A percentile compares a stretch with the other conserved stretches of the same genome.
Conservation (phyloP, 2,329 filamentous ascomycete genomes). For the Chrysoporthe cubensis region DNA sequence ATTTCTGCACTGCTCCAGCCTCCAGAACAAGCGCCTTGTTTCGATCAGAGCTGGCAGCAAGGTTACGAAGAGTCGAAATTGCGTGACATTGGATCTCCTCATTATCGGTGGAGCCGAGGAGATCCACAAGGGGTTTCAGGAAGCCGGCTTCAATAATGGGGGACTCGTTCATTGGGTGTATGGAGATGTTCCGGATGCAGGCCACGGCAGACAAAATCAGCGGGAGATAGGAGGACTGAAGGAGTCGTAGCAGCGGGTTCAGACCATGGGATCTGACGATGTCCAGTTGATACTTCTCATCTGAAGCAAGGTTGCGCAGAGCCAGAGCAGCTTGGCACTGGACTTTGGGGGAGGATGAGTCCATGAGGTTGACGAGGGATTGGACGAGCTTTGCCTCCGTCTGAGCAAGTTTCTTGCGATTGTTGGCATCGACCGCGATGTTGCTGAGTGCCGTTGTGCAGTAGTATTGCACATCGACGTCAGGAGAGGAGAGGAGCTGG, state of each 20-base stretch:
- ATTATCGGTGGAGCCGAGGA: conserved; percentile 93
- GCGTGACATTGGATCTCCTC: conserved; percentile 99
- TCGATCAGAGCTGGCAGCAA: conserved; percentile 93
- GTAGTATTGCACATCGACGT: conserved; percentile 99
- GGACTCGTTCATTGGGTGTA: conserved; percentile 95
- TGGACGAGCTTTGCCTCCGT: conserved; percentile 91
- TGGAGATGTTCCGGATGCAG: conserved; percentile 98
- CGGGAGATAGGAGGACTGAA: conserved; percentile 94
- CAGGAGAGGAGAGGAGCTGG: conserved; percentile 86
- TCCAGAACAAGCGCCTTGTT: conserved; percentile 98
- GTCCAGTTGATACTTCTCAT: conserved; percentile 98
- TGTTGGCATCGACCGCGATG: conserved; percentile 91
- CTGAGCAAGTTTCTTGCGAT: conserved; percentile 87
- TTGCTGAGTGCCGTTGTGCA: conserved; percentile 98
- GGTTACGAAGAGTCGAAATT: conserved; percentile 92
- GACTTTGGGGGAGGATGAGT: conserved; percentile 94
- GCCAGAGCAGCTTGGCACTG: conserved; percentile 96
- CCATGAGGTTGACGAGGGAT: conserved; percentile 94
- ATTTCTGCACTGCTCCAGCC: conserved; percentile 96
- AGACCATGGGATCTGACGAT: conserved; percentile 91
- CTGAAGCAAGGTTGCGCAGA: conserved; percentile 91
- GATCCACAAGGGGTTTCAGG: conserved; percentile 87
- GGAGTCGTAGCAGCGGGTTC: conserved; percentile 79
- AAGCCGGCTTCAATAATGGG: conserved; percentile 98
- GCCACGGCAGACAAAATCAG: conserved; percentile 96